phyloP scores from a whole-genome alignment of 768 basidiomycete genomes.

The Gloeopeniophorella convolvens region DNA sequence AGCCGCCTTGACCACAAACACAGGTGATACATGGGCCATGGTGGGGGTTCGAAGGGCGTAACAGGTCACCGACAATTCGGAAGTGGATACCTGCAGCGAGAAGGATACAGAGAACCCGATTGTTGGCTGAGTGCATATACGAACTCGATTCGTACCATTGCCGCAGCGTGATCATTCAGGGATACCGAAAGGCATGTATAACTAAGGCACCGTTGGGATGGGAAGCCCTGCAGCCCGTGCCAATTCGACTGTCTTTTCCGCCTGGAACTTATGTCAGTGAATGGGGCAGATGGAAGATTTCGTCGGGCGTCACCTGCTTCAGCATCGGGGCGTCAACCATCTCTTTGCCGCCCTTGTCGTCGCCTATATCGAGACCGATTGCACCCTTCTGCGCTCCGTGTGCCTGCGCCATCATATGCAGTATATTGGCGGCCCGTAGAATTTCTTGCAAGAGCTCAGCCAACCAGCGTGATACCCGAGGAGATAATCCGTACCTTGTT shows the following conservation, averaged over 20 bases:
- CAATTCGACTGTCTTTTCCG: slow-evolving; percentile 14
- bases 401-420: slow-evolving; percentile 56
- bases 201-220: slow-evolving; percentile 4
- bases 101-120: no score
- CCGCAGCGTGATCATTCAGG: not conserved
- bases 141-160: not conserved
- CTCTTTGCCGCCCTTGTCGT: slow-evolving; percentile 44
- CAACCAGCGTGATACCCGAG: not conserved
- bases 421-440: slow-evolving; percentile 63
- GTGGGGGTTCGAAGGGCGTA: no score
- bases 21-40: no score
- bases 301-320: slow-evolving; percentile 50
- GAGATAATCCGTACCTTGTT: slow-evolving; percentile 42
- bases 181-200: no score
- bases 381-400: slow-evolving; percentile 54
- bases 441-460: slow-evolving; percentile 47
- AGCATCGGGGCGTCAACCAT: slow-evolving; percentile 95
- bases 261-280: slow-evolving; percentile 1
- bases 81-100: no score
- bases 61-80: no score
- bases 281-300: not conserved
- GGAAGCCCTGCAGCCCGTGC: slow-evolving; percentile 15
- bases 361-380: slow-evolving; percentile 57
- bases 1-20: no score
- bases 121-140: no score